These are phyloP conservation scores for Candida loeiensis DNA, from an alignment of 805 yeast species.

Conservation along the genomic window DNA sequence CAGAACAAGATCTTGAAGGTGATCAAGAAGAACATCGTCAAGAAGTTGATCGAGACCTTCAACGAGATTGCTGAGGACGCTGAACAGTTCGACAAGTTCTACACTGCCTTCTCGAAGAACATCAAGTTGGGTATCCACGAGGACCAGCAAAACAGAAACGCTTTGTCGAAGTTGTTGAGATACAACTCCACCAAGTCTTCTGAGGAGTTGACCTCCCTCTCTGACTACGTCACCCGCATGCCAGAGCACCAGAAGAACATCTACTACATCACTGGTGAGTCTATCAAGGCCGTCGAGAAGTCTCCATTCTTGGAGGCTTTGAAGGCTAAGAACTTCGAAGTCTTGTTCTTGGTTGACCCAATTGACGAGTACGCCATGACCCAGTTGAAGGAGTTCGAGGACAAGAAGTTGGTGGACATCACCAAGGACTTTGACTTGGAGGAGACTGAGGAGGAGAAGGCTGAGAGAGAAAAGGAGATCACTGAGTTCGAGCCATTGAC, in stretches of 20 bases:
- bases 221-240: conserved; percentile 99
- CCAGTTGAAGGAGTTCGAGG: conserved; percentile 98
- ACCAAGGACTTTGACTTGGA: conserved; percentile 98
- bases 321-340: conserved; percentile 98
- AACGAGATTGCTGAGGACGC: conserved; percentile 98
- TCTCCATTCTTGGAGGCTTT: conserved; percentile 99
- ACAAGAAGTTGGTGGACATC: conserved; percentile 97
- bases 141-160: conserved; percentile 94
- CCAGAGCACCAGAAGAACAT: conserved; percentile 99
- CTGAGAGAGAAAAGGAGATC: conserved; percentile 86
- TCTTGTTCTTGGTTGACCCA: conserved; percentile 96
- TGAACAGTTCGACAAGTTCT: conserved; percentile 98
- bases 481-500: conserved; percentile 92
- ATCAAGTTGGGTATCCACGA: conserved; percentile 98
- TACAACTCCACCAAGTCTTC: conserved; percentile 93
- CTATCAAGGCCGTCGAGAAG: conserved; percentile 94
- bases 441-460: conserved; percentile 98
- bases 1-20: conserved; percentile 99
- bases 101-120: conserved; percentile 97
- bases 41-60: conserved; percentile 97
- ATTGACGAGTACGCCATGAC: conserved; percentile 99
- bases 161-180: conserved; percentile 94
- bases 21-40: conserved; percentile 97
- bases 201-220: conserved; percentile 90
- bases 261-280: conserved; percentile 99